A percentile compares a stretch with the other conserved stretches of the same genome.
These are phyloP conservation scores for Blastobotrys chiropterorum DNA, from an alignment of 805 yeast genomes.

Conservation along the genomic window DNA sequence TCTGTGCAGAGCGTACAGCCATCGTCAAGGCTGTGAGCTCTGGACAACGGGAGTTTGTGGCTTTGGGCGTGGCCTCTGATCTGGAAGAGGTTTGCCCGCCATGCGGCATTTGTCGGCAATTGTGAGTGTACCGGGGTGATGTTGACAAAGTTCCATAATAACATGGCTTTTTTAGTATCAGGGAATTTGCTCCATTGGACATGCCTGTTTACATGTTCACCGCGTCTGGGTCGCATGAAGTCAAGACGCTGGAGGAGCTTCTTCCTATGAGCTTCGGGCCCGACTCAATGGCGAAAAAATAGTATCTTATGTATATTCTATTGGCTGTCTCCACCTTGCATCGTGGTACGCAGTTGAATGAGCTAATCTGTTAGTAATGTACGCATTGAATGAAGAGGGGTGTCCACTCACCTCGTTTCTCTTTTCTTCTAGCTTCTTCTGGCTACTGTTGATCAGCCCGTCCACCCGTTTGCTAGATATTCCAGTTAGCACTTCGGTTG, in stretches of 20 bases:
- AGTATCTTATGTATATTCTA: not conserved
- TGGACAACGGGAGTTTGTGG: slow-evolving; percentile 39
- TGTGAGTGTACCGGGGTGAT: slow-evolving; percentile 26
- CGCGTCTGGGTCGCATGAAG: slow-evolving; percentile 29
- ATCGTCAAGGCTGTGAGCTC: slow-evolving; percentile 45
- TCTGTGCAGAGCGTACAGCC: slow-evolving; percentile 74
- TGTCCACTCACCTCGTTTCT: slow-evolving; percentile 40
- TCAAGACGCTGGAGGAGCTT: slow-evolving; percentile 52
- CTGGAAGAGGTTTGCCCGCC: slow-evolving; percentile 60
- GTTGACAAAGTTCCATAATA: not conserved
- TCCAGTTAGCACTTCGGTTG: not conserved
- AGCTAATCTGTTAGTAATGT: slow-evolving; percentile 46
- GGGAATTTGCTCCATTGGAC: slow-evolving; percentile 60
- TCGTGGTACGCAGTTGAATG: slow-evolving; percentile 7
- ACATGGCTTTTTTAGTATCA: slow-evolving; percentile 34
- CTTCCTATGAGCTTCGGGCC: slow-evolving; percentile 89
- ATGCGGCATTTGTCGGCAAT: slow-evolving; percentile 92
- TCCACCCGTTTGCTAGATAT: slow-evolving; percentile 53
- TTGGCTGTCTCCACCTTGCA: slow-evolving; percentile 1
- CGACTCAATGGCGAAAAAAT: slow-evolving; percentile 39
- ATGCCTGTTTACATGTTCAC: slow-evolving; percentile 67
- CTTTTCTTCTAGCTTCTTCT: slow-evolving; percentile 50
- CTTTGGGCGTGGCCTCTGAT: slow-evolving; percentile 65
- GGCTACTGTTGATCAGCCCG: slow-evolving; percentile 52
- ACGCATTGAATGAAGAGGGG: not conserved